Percentiles rank a stretch among this genome's conserved stretches.
Evolutionary conservation across 306 rosid species (phyloP).

Genomic region (Glycine soja): DNA sequence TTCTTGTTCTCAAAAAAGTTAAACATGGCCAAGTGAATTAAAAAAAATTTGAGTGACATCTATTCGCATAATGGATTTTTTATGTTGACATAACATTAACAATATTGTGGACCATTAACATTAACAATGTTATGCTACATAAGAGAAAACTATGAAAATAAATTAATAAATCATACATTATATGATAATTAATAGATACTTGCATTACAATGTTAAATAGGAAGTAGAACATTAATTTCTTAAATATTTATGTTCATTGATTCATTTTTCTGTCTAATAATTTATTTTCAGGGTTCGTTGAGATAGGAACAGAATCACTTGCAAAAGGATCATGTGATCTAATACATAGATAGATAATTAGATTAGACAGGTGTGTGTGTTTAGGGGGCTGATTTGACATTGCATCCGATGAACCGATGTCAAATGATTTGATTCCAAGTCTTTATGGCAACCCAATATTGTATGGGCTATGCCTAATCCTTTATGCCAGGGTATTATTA

Average conservation of each 20-base stretch:
- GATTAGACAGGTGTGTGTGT: slow-evolving; percentile 2
- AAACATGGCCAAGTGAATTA: not conserved
- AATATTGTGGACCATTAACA: not conserved
- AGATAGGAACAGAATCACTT: slow-evolving; percentile 2
- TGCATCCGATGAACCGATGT: not conserved
- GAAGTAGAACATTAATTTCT: not conserved
- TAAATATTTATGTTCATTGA: not conserved
- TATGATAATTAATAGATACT: not conserved
- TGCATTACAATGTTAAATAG: not conserved
- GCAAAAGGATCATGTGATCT: not conserved
- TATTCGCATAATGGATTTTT: no score
- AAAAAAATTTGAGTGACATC: no score
- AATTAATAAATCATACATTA: not conserved
- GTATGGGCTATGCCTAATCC: not conserved
- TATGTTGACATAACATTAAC: not conserved
- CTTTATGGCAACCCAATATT: not conserved
- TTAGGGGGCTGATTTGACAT: slow-evolving; percentile 1
- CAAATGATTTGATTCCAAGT: not conserved
- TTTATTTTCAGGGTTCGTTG: not conserved
- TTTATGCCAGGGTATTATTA: not conserved
- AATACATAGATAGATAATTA: not conserved
- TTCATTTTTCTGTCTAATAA: not conserved
- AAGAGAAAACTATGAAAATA: not conserved
- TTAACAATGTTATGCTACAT: not conserved
- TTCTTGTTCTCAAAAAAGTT: not conserved